phyloP scores from a whole-genome alignment of 306 rosid genomes.

The Calophaca sinica region DNA sequence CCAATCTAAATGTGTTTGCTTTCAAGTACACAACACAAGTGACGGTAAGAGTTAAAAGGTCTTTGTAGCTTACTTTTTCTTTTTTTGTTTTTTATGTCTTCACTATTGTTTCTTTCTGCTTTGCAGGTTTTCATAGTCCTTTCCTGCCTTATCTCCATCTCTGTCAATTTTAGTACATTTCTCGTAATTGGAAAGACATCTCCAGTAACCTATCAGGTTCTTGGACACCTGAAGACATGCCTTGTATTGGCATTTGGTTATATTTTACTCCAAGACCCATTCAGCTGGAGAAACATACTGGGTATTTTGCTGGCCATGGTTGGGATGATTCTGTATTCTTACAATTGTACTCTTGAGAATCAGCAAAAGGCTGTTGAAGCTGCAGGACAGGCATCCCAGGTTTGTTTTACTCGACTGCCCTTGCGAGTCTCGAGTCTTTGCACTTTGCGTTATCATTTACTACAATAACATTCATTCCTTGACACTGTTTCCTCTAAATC shows the following conservation, averaged over 20 bases:
- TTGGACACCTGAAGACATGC: constrained; percentile 97
- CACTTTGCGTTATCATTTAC: constrained; percentile 19
- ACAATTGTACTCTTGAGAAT: constrained; percentile 73
- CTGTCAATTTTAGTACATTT: constrained; percentile 96
- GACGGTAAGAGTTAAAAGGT: constrained; percentile 69
- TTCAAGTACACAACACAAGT: constrained; percentile 92
- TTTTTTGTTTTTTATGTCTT: background rate
- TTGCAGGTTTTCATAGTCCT: constrained; percentile 82
- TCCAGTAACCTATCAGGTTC: constrained; percentile 96
- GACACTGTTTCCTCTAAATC: constrained; percentile 35
- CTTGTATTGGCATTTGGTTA: constrained; percentile 92
- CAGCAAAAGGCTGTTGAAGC: constrained; percentile 77
- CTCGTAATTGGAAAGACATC: constrained; percentile 97
- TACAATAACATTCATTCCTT: constrained; percentile 19
- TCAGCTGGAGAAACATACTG: constrained; percentile 89
- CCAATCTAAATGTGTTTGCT: constrained; percentile 77
- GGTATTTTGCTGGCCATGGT: constrained; percentile 81
- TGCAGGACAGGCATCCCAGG: constrained; percentile 70
- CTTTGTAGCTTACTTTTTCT: background rate
- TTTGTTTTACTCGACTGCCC: constrained; percentile 36
- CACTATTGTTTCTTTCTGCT: constrained; percentile 30
- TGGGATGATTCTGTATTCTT: constrained; percentile 93
- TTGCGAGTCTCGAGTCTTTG: background rate
- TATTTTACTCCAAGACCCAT: constrained; percentile 84
- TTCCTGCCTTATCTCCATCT: constrained; percentile 91